Conservation (phyloP, 768 basidiomycete genomes). For the Cystofilobasidium ferigula region DNA sequence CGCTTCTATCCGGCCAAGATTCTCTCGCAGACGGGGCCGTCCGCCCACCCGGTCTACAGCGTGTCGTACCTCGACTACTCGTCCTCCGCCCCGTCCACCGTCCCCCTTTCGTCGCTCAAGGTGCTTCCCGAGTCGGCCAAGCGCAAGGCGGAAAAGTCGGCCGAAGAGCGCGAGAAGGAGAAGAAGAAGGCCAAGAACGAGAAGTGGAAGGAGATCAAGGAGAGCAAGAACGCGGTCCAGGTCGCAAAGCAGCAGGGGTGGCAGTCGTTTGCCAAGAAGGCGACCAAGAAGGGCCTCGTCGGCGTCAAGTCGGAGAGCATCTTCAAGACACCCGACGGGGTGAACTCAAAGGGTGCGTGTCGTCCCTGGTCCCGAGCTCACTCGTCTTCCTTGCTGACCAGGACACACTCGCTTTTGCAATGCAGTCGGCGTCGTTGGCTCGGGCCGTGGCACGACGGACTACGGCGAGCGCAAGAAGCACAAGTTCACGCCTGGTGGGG, state of each 20-base stretch:
- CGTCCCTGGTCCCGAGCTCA: not conserved
- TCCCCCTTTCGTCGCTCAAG: constrained; percentile 33
- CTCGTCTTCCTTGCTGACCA: not conserved
- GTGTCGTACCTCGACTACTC: constrained; percentile 39
- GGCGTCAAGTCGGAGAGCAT: constrained; percentile 28
- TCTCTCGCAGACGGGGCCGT: constrained; percentile 35
- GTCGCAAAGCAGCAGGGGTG: constrained; percentile 39
- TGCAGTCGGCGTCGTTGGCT: constrained; percentile 38
- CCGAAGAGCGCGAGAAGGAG: constrained; percentile 37
- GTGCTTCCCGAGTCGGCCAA: constrained; percentile 29
- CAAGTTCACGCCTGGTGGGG: constrained; percentile 34
- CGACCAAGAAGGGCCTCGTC: constrained; percentile 39
- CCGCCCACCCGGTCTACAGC: constrained; percentile 36
- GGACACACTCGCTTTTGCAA: not conserved
- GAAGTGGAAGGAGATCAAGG: constrained; percentile 38
- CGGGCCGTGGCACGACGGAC: constrained; percentile 36
- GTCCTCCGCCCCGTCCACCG: constrained; percentile 32
- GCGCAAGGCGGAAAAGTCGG: constrained; percentile 31
- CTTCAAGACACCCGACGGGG: constrained; percentile 21
- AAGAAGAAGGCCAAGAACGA: constrained; percentile 40
- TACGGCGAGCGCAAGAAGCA: constrained; percentile 39
- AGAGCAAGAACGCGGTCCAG: constrained; percentile 36
- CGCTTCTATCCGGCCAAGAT: constrained; percentile 39
- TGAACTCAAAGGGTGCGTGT: constrained; percentile 15
- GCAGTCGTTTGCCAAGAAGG: constrained; percentile 40